Conservation (phyloP, 2,329 filamentous ascomycete species). For the Spiromastix sp. region DNA sequence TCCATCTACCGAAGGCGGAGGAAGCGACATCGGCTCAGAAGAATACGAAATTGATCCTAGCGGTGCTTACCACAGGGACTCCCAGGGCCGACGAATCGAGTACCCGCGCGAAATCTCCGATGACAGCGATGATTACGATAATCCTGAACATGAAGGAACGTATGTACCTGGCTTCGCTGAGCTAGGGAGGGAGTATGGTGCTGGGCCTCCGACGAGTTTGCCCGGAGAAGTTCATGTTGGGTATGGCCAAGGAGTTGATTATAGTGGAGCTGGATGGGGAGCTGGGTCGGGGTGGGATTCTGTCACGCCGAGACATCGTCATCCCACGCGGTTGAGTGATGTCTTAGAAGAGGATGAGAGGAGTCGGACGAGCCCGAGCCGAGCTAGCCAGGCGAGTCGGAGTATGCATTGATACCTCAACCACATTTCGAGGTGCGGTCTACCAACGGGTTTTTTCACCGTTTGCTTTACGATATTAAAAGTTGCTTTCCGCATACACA, state of each 20-base stretch:
- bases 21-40: conserved; percentile 56
- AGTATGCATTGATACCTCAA: conserved; percentile 30
- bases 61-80: conserved; percentile 52
- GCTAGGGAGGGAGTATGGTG: conserved; percentile 26
- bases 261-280: conserved; percentile 57
- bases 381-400: conserved; percentile 50
- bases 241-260: conserved; percentile 44
- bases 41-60: conserved; percentile 58
- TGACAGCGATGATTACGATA: conserved; percentile 46
- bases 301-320: conserved; percentile 65
- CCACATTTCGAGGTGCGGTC: too few species aligned
- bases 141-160: conserved; percentile 37
- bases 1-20: conserved; percentile 33
- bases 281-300: conserved; percentile 61
- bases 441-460: too few species aligned
- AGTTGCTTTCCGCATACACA: too few species aligned
- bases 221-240: conserved; percentile 17
- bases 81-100: conserved; percentile 49
- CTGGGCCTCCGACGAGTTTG: conserved; percentile 14
- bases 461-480: too few species aligned
- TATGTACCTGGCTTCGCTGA: conserved; percentile 38
- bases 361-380: conserved; percentile 56
- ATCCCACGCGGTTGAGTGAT: conserved; percentile 80
- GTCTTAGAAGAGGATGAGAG: conserved; percentile 79
- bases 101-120: conserved; percentile 40